Evolutionary conservation across 805 yeast genomes (phyloP), one percentile per base, ranked within the genome.

Genomic region (Yarrowia phangngaensis): DNA sequence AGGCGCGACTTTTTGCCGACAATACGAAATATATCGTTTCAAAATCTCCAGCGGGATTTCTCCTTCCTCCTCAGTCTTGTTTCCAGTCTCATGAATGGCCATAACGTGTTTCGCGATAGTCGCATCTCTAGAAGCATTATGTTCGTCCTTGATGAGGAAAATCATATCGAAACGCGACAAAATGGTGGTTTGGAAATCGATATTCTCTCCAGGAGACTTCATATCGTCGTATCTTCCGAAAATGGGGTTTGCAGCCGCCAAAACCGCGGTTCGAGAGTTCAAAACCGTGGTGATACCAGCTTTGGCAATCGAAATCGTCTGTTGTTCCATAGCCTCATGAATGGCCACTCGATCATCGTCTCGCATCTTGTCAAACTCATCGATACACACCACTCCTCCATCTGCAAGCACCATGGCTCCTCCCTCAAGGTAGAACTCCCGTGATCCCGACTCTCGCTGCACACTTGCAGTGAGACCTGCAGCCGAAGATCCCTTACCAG

Each of bases 341-440:
- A 92, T 92, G 0, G 98, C 97, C 28, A 92, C 97, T 63, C 99
- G 76, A 67, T 92, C 98, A 64, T 92, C 97, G 61, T 92, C 99
- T 64, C 97, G 76, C 99, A 92, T 92, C 72, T 92, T 92, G 66
- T 92, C 99, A 63, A 92, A 92, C 74, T 92, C 99, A 71, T 92
- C 99, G 61, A 92, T 92, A 74, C 97, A 92, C 38, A 90, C 97
- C 43, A 92, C 97, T 56, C 99, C 99, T 29, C 97, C 97, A 69
- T 92, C 98, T 0, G 99, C 98, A 43, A 92, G 71, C n/a, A 92
- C 98, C 97, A 92, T 89, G 7, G 99, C 99, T 67, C 99, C 99
- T 53, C 99, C 98, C 74, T 92, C 99, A 48, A 92, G 71, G 64
- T 85, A 90, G 64, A 90, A 92, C 58, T 92, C 98, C 55, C 95